Percentiles rank a stretch among this genome's conserved stretches.
Evolutionary conservation across 2,329 filamentous ascomycete genomes (phyloP).

Genomic region (Pseudopithomyces chartarum): DNA sequence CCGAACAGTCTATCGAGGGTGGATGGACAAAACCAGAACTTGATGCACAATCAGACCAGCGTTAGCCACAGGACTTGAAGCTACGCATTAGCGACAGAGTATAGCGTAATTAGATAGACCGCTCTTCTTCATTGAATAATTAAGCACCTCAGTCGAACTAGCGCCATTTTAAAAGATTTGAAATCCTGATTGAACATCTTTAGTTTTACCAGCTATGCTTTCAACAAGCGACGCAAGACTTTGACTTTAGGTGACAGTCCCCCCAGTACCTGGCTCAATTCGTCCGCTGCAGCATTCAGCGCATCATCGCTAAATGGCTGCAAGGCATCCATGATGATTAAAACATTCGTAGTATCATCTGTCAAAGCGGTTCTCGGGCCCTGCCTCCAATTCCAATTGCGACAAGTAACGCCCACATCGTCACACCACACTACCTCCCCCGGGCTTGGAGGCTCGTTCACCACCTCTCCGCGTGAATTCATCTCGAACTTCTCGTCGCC

Average conservation of each 20-base stretch:
- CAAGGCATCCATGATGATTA: slow-evolving; percentile 44
- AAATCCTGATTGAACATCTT: too few species aligned
- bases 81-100: too few species aligned
- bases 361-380: slow-evolving; percentile 42
- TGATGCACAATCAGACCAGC: too few species aligned
- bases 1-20: too few species aligned
- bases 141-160: too few species aligned
- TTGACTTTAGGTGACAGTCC: neutral
- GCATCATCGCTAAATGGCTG: slow-evolving; percentile 24
- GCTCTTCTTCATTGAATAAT: too few species aligned
- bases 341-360: slow-evolving; percentile 40
- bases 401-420: slow-evolving; percentile 44
- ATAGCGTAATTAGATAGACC: too few species aligned
- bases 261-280: slow-evolving; percentile 17
- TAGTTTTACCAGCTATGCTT: neutral
- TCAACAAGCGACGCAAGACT: neutral
- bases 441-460: slow-evolving; percentile 22
- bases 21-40: too few species aligned
- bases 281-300: slow-evolving; percentile 32
- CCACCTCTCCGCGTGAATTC: slow-evolving; percentile 31
- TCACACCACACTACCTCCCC: slow-evolving; percentile 51
- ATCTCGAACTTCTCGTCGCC: slow-evolving; percentile 44
- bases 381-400: slow-evolving; percentile 50
- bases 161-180: too few species aligned
- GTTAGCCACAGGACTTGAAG: too few species aligned